Conservation (phyloP, 768 basidiomycete genomes). For the Multifurca ochricompacta region DNA sequence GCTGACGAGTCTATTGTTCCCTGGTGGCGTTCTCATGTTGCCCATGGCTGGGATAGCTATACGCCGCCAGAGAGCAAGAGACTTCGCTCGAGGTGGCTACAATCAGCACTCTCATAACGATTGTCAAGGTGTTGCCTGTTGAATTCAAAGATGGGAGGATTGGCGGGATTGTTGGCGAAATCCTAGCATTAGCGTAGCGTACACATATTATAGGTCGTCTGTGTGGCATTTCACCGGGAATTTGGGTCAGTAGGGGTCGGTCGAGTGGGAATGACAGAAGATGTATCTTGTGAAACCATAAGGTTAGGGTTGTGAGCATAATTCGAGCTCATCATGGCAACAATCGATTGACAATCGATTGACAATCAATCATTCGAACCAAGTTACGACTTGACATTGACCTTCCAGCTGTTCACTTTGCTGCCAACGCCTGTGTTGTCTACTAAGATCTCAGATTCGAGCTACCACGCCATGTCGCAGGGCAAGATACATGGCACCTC, state of each 20-base stretch:
- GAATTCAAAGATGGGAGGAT: slow-evolving; percentile 56
- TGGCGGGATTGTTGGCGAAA: slow-evolving; percentile 41
- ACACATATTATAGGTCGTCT: not conserved
- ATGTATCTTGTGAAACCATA: not conserved
- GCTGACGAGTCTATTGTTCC: slow-evolving; percentile 21
- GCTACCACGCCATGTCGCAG: not conserved
- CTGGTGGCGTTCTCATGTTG: slow-evolving; percentile 9
- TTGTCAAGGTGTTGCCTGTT: slow-evolving; percentile 33
- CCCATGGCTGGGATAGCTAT: slow-evolving; percentile 33
- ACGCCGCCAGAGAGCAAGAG: slow-evolving; percentile 36
- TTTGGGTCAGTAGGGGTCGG: not conserved
- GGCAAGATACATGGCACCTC: not conserved
- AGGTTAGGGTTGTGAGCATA: too few relatives aligned
- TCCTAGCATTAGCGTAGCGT: slow-evolving; percentile 35
- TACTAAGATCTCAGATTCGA: not conserved
- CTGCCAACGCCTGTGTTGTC: not conserved
- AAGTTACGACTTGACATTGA: too few relatives aligned
- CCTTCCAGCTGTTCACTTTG: not conserved
- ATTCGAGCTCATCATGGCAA: too few relatives aligned
- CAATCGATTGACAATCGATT: not conserved
- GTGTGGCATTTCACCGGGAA: not conserved
- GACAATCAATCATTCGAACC: not conserved
- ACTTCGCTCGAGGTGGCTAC: slow-evolving; percentile 34
- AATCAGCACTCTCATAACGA: slow-evolving; percentile 33
- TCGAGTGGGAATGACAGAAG: not conserved